phyloP scores from a whole-genome alignment of 345 rosid species.

The Raphanus raphanistrum region DNA sequence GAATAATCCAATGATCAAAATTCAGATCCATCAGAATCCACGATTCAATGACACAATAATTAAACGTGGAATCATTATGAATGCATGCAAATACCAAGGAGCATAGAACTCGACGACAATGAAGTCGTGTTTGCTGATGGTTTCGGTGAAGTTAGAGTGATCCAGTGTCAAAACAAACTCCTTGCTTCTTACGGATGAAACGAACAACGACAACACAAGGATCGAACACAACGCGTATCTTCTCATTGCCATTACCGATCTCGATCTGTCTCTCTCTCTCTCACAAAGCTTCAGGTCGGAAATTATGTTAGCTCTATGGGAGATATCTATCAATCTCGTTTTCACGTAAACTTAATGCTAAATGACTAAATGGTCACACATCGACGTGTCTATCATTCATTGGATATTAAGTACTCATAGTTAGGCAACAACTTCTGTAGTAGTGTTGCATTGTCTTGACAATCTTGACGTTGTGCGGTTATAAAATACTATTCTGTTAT shows the following conservation, averaged over 20 bases:
- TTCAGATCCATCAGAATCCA: conserved; percentile 31
- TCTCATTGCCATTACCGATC: conserved; percentile 46
- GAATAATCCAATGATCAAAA: background rate
- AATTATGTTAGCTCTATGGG: conserved; percentile 11
- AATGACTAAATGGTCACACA: conserved; percentile 17
- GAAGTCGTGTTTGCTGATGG: conserved; percentile 75
- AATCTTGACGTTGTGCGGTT: background rate
- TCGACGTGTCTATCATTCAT: conserved; percentile 35
- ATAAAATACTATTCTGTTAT: background rate
- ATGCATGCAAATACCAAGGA: conserved; percentile 57
- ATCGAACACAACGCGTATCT: conserved; percentile 40
- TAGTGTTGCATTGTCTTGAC: conserved; percentile 9
- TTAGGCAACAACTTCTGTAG: background rate
- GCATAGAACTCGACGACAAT: conserved; percentile 97
- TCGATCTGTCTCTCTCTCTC: background rate
- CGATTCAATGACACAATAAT: background rate
- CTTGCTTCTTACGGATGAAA: conserved; percentile 46
- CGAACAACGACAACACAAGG: conserved; percentile 39
- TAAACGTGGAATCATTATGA: background rate
- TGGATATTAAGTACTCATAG: conserved; percentile 39
- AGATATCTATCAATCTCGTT: conserved; percentile 16
- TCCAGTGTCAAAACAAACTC: conserved; percentile 85
- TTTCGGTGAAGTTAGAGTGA: conserved; percentile 81
- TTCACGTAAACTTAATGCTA: conserved; percentile 11
- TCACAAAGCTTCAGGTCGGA: background rate